phyloP scores from a whole-genome alignment of 495 filamentous ascomycete genomes.

The Xylaria intraflava region DNA sequence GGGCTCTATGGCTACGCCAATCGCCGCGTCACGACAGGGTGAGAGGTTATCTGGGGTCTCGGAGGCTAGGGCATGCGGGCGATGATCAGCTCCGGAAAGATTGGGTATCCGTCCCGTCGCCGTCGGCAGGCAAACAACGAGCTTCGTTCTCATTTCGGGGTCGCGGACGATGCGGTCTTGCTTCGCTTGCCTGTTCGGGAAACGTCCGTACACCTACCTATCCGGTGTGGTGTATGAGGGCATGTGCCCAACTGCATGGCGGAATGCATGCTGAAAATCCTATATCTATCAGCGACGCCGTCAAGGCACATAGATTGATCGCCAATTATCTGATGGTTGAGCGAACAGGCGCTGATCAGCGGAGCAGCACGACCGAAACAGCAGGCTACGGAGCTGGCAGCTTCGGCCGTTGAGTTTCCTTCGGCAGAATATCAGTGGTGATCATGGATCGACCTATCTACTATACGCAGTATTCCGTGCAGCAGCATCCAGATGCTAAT shows the following conservation, averaged over 20 bases:
- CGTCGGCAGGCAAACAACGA: neutral
- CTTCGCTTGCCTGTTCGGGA: neutral
- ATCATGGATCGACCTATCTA: neutral
- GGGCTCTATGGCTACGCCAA: neutral
- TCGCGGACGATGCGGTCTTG: neutral
- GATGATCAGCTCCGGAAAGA: constrained; percentile 3
- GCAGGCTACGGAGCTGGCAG: neutral
- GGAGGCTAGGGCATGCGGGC: neutral
- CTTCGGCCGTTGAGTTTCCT: neutral
- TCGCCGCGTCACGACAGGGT: constrained; percentile 2
- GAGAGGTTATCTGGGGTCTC: neutral
- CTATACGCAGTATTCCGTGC: neutral
- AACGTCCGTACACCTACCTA: neutral
- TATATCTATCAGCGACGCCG: no score
- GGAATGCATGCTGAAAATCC: neutral
- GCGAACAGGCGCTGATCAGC: neutral
- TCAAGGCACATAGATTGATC: no score
- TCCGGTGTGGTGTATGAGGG: neutral
- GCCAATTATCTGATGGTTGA: neutral
- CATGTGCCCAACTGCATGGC: neutral
- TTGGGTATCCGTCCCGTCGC: neutral
- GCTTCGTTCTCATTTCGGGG: neutral
- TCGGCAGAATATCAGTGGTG: no score
- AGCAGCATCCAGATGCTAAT: no score
- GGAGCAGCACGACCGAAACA: constrained; percentile 1